Base-by-base conservation (phyloP, 306 rosid genomes). In the Cucurbita maxima region DNA sequence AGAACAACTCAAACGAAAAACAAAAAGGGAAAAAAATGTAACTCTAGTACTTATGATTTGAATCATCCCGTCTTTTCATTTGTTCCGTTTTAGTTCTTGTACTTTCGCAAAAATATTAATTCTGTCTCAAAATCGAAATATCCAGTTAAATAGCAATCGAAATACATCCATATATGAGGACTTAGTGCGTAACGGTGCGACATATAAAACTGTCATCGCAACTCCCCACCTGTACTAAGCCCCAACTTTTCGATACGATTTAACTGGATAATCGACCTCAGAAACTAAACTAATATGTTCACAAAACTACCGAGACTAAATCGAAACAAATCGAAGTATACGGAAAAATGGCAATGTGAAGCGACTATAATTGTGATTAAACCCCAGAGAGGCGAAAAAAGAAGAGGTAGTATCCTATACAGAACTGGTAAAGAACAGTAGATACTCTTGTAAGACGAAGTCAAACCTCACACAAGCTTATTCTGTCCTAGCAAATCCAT, bases 401-500 rank as follows among this genome's bases (percentile, higher is more conserved):
- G 1, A 50, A 71, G 22, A 7, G 41, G 38, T 22, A 40, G 47
- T 58, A 13, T 69, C 68, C 57, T 75, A 75, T 80, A 78, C 79
- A 66, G 40, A 67, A 67, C 44, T 57, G 7, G 64, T 48, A 64
- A 47, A 36, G 58, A 75, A 43, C 37, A 53, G 73, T 71, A 63
- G 73, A 77, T 66, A 59, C 73, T 75, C 75, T 55, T 55, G 56
- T n/a, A 44, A 72, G 70, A 75, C 64, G 18, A 59, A 76, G 57
- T 73, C 76, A 30, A 58, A 72, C 86, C 80, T 79, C 78, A 5
- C 77, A 54, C 76, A 53, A 10, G 58, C 78, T 60, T 64, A 75
- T 20, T 67, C 76, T 41, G 59, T 62, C 73, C 41, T 9, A 81
- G 58, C 38, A 57, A 59, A 64, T 58, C 34, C 15, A 20, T 48